These are phyloP conservation scores for Eucalyptus curtisii DNA, from an alignment of 345 rosid species.

Conservation along the genomic window DNA sequence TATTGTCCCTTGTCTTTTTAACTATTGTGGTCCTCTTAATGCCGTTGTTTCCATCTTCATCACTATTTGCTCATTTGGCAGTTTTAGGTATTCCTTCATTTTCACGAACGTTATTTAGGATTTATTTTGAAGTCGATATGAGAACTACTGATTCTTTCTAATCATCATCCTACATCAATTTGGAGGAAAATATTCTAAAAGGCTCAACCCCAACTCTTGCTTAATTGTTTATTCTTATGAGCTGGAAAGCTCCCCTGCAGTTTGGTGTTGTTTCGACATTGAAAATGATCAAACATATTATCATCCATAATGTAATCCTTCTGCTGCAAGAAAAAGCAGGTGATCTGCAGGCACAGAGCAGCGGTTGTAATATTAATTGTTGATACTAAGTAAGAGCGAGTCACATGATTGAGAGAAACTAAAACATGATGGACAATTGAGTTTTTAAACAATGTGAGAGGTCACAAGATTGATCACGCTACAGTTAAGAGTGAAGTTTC, in stretches of 20 bases:
- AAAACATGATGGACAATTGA: background rate
- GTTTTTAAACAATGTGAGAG: background rate
- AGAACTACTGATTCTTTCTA: background rate
- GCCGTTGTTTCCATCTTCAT: background rate
- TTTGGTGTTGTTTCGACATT: background rate
- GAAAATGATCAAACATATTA: background rate
- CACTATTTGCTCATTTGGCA: background rate
- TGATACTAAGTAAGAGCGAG: background rate
- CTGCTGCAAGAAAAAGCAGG: background rate
- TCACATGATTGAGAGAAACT: background rate
- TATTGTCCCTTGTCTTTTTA: background rate
- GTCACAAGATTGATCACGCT: background rate
- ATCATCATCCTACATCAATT: background rate
- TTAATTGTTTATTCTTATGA: background rate
- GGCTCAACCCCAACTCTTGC: background rate
- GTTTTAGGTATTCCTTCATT: background rate
- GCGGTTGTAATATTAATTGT: background rate
- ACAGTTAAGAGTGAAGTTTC: background rate
- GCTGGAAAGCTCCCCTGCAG: background rate
- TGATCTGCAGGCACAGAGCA: background rate
- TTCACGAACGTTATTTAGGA: background rate
- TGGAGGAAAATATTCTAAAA: background rate
- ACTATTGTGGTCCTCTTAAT: background rate
- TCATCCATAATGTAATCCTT: background rate
- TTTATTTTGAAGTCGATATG: background rate